Evolutionary conservation across 2,329 filamentous ascomycete genomes (phyloP).

Genomic region (Penicillium fuscoglaucum): DNA sequence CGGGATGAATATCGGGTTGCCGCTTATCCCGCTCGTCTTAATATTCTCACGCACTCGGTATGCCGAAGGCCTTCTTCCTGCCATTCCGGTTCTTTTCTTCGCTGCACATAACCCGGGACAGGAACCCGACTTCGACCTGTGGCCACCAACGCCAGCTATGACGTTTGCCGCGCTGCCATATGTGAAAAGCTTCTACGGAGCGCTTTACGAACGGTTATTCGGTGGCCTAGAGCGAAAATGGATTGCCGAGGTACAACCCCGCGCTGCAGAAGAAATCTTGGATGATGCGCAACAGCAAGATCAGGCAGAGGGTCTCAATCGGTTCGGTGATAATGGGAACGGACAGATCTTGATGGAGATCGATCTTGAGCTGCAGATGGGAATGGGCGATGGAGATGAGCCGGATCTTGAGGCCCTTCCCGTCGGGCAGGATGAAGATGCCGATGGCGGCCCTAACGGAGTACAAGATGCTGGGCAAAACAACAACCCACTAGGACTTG

Average conservation of each 20-base stretch:
- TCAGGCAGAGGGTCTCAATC: slow-evolving; percentile 33
- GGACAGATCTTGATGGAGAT: slow-evolving; percentile 51
- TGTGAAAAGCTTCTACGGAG: slow-evolving; percentile 63
- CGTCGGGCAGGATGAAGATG: slow-evolving; percentile 23
- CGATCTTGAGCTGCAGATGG: slow-evolving; percentile 53
- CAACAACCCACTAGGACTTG: slow-evolving; percentile 33
- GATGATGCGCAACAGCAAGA: slow-evolving; percentile 38
- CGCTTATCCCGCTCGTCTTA: slow-evolving; percentile 67
- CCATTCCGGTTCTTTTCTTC: slow-evolving; percentile 60
- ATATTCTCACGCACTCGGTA: slow-evolving; percentile 66
- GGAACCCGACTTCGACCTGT: slow-evolving; percentile 56
- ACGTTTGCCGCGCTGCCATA: slow-evolving; percentile 68
- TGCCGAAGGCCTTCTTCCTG: slow-evolving; percentile 63
- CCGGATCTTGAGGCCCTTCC: slow-evolving; percentile 28
- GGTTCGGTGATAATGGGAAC: slow-evolving; percentile 33
- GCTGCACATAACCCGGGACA: slow-evolving; percentile 47
- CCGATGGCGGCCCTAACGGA: slow-evolving; percentile 29
- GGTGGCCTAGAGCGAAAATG: slow-evolving; percentile 59
- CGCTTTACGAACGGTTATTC: slow-evolving; percentile 61
- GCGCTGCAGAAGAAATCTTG: slow-evolving; percentile 45
- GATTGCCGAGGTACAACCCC: slow-evolving; percentile 63
- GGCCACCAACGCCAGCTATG: slow-evolving; percentile 67
- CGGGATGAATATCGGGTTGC: slow-evolving; percentile 60
- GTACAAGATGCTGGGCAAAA: slow-evolving; percentile 26
- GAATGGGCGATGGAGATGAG: slow-evolving; percentile 49